Evolutionary conservation across 139 green algal species (phyloP).

Genomic region (Ulvella scutata): DNA sequence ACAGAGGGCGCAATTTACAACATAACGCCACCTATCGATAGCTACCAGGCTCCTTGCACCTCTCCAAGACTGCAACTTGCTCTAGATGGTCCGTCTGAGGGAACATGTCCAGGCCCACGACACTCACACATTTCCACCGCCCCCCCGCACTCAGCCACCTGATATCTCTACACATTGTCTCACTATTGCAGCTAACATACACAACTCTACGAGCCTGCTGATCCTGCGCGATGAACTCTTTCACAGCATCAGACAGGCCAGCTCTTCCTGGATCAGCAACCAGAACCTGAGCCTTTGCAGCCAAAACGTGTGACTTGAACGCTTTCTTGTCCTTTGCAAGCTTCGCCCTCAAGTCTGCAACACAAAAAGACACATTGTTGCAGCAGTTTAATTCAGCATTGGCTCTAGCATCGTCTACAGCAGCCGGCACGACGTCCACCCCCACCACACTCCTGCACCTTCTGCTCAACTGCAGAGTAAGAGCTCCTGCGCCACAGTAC

Average conservation of each 20-base stretch:
- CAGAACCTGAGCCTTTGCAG: conserved; percentile 14
- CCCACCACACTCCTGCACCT: conserved; percentile 14
- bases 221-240: conserved; percentile 21
- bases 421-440: conserved; percentile 14
- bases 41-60: no score
- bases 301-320: not conserved
- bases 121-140: conserved; percentile 21
- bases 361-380: conserved; percentile 37
- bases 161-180: conserved; percentile 27
- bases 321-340: not conserved
- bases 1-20: no score
- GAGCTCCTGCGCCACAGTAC: conserved; percentile 60
- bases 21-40: no score
- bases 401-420: conserved; percentile 21
- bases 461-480: conserved; percentile 41
- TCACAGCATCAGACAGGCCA: conserved; percentile 31
- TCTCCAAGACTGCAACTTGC: conserved; percentile 45
- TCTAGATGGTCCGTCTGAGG: conserved; percentile 74
- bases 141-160: conserved; percentile 4
- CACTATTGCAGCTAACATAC: conserved; percentile 58
- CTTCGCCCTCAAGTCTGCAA: conserved; percentile 29
- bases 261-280: conserved; percentile 47
- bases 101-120: conserved; percentile 67
- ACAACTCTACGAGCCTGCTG: conserved; percentile 33
- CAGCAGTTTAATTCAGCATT: conserved; percentile 54